Conservation (phyloP, 2,329 filamentous ascomycete genomes). For the Juglanconis juglandina region DNA sequence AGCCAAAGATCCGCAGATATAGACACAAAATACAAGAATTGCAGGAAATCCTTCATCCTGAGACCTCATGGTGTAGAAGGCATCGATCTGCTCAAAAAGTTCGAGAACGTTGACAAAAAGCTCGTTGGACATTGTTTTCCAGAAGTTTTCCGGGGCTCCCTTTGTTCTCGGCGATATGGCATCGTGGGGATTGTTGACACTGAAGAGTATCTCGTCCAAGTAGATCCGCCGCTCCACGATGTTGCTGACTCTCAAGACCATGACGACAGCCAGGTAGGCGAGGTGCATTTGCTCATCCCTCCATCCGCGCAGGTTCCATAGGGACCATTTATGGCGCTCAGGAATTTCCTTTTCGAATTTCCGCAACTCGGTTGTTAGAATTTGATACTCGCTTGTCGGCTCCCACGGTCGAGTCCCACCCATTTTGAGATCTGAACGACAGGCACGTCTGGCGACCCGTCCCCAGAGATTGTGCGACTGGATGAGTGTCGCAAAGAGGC, state of each 20-base stretch:
- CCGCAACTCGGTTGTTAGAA: slow-evolving; percentile 21
- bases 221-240: slow-evolving; percentile 34
- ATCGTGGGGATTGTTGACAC: slow-evolving; percentile 11
- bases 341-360: slow-evolving; percentile 31
- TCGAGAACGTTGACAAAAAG: slow-evolving; percentile 33
- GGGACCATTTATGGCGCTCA: slow-evolving; percentile 29
- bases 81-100: slow-evolving; percentile 35
- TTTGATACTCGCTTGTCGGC: slow-evolving; percentile 24
- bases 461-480: slow-evolving; percentile 37
- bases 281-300: slow-evolving; percentile 32
- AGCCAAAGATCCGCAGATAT: slow-evolving; percentile 37
- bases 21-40: slow-evolving; percentile 38
- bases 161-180: slow-evolving; percentile 18
- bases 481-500: slow-evolving; percentile 35
- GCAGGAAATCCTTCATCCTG: slow-evolving; percentile 31
- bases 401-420: slow-evolving; percentile 22
- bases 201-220: slow-evolving; percentile 28
- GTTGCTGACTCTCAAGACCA: slow-evolving; percentile 34
- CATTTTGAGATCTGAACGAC: slow-evolving; percentile 17
- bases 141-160: slow-evolving; percentile 25
- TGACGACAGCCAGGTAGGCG: slow-evolving; percentile 33
- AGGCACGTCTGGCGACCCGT: slow-evolving; percentile 29
- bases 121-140: slow-evolving; percentile 27
- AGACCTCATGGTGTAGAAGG: slow-evolving; percentile 27
- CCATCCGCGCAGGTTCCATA: slow-evolving; percentile 35